Conservation (phyloP, 495 filamentous ascomycete genomes). For the Evernia prunastri region DNA sequence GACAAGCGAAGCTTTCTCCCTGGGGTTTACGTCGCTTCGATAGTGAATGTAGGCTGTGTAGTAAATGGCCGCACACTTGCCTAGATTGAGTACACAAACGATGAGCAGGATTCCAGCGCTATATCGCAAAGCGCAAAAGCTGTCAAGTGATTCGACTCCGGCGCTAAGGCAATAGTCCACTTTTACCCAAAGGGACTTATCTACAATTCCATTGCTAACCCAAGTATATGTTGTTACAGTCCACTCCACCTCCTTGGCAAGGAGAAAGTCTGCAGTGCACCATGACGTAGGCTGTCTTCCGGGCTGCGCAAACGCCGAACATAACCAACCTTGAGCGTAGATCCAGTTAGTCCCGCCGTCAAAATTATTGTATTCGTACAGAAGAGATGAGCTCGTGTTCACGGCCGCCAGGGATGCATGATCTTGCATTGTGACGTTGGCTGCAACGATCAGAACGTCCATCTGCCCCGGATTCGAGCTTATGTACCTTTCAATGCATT, state of each 20-base stretch:
- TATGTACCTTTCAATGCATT: not conserved
- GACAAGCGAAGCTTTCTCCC: conserved; percentile 32
- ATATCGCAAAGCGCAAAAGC: conserved; percentile 39
- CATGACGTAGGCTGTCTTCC: conserved; percentile 20
- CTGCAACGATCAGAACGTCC: conserved; percentile 25
- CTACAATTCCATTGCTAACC: too few relatives aligned
- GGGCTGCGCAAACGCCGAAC: conserved; percentile 28
- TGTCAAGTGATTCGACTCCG: conserved; percentile 36
- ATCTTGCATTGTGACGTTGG: conserved; percentile 12
- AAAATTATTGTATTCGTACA: too few relatives aligned
- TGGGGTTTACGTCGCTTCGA: conserved; percentile 20
- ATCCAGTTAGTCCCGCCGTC: not conserved
- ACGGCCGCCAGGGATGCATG: not conserved
- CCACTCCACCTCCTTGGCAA: conserved; percentile 9
- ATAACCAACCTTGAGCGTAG: not conserved
- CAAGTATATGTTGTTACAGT: too few relatives aligned
- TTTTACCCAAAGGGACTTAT: too few relatives aligned
- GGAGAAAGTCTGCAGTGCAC: not conserved
- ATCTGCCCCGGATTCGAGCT: not conserved
- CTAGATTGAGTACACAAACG: conserved; percentile 33
- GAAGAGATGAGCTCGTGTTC: too few relatives aligned
- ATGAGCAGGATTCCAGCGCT: conserved; percentile 32
- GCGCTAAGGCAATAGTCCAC: not conserved
- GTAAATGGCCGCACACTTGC: conserved; percentile 33
- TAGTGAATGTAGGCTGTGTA: conserved; percentile 30